phyloP scores from a whole-genome alignment of 169 alveolate genomes.

The Ichthyophthirius multifiliis region DNA sequence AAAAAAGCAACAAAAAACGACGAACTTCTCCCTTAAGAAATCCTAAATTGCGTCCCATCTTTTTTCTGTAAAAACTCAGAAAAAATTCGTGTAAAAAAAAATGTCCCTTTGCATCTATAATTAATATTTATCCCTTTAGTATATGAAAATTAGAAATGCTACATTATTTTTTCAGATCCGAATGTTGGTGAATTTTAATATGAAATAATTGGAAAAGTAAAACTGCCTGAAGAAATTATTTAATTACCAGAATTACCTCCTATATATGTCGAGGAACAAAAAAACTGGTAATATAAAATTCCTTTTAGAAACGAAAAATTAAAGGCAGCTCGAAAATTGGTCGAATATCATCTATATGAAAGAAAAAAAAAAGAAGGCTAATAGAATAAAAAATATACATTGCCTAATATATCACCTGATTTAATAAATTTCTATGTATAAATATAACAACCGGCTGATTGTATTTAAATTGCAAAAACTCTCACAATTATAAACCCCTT shows the following conservation, averaged over 20 bases:
- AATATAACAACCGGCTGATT: neutral
- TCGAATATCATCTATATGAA: neutral
- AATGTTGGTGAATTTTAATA: constrained; percentile 90
- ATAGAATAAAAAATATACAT: neutral
- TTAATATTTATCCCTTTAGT: constrained; percentile 81
- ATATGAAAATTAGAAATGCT: constrained; percentile 76
- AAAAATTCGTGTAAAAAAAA: constrained; percentile 56
- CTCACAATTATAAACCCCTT: neutral
- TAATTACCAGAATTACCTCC: constrained; percentile 17
- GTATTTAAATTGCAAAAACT: neutral
- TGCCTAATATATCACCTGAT: neutral
- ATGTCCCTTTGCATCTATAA: constrained; percentile 48
- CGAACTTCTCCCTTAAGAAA: constrained; percentile 49
- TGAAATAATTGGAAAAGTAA: constrained; percentile 84
- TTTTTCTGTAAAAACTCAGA: constrained; percentile 56
- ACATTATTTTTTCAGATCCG: constrained; percentile 83
- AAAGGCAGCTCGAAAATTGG: neutral
- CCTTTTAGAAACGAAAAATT: constrained; percentile 24
- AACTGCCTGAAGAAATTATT: constrained; percentile 73
- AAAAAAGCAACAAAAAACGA: constrained; percentile 13
- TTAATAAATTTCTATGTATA: neutral
- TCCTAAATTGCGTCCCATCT: constrained; percentile 41
- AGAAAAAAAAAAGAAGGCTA: constrained; percentile 5
- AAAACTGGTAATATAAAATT: constrained; percentile 52
- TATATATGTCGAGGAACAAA: constrained; percentile 56